phyloP scores from a whole-genome alignment of 1,284 basidiomycete genomes.

The Leucoagaricus sp. region DNA sequence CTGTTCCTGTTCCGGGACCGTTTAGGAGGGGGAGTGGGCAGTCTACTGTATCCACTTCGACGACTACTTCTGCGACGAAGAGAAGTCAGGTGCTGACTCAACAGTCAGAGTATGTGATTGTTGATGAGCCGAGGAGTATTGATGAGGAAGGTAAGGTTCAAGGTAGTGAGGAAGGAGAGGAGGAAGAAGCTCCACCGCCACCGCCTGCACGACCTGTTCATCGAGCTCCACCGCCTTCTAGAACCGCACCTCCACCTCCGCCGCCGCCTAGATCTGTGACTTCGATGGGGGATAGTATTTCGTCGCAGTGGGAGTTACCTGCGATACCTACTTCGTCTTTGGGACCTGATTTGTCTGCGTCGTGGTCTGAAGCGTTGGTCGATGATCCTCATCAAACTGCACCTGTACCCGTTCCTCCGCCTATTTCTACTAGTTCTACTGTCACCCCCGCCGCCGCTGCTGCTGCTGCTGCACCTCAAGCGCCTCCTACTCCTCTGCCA shows the following conservation, averaged over 20 bases:
- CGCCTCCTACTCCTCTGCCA: conserved; percentile 8
- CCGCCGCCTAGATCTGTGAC: conserved; percentile 18
- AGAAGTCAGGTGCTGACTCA: conserved; percentile 17
- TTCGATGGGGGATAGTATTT: conserved; percentile 35
- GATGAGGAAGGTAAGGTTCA: conserved; percentile 24
- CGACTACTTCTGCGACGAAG: background rate
- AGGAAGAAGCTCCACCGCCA: conserved; percentile 37
- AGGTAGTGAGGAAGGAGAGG: conserved; percentile 25
- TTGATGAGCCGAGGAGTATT: conserved; percentile 47
- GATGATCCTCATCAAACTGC: conserved; percentile 13
- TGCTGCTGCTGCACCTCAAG: conserved; percentile 14
- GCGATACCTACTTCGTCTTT: conserved; percentile 45
- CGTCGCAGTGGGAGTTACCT: conserved; percentile 57
- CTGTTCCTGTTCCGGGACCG: conserved; percentile 32
- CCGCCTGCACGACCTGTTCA: conserved; percentile 43
- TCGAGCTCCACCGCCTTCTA: conserved; percentile 36
- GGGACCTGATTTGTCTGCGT: conserved; percentile 37
- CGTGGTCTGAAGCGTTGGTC: conserved; percentile 38
- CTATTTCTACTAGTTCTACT: too few relatives aligned
- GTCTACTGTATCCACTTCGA: conserved; percentile 8
- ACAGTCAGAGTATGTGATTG: conserved; percentile 61
- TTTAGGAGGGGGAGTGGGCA: conserved; percentile 36
- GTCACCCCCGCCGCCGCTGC: conserved; percentile 10
- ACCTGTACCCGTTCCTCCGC: conserved; percentile 24
- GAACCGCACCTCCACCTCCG: conserved; percentile 25